Evolutionary conservation across 805 yeast genomes (phyloP).

Genomic region (Saccharomyces paradoxus): DNA sequence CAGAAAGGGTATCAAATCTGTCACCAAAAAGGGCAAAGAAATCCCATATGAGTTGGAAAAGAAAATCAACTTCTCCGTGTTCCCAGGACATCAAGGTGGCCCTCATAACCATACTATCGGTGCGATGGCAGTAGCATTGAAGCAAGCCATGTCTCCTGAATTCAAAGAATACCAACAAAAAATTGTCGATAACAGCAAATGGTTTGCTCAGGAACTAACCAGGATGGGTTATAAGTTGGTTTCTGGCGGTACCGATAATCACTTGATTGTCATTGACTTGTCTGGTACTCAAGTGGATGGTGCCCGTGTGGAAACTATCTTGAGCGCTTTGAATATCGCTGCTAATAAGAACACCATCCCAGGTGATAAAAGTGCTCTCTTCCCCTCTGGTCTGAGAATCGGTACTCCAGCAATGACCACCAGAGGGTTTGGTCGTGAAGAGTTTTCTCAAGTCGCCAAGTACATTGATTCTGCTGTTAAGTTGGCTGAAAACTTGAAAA

Average conservation of each 20-base stretch:
- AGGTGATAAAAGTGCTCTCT: constrained; percentile 90
- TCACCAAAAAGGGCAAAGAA: constrained; percentile 79
- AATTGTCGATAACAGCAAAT: constrained; percentile 74
- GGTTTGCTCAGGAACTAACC: constrained; percentile 61
- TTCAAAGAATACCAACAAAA: constrained; percentile 77
- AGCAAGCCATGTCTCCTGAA: constrained; percentile 85
- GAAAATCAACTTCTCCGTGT: constrained; percentile 90
- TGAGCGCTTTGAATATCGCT: constrained; percentile 87
- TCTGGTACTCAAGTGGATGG: constrained; percentile 78
- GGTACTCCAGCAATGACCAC: constrained; percentile 99
- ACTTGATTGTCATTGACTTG: constrained; percentile 77
- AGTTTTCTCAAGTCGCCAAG: constrained; percentile 71
- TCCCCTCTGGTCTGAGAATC: constrained; percentile 92
- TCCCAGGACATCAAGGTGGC: constrained; percentile 99
- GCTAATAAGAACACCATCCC: constrained; percentile 95
- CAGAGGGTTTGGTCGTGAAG: constrained; percentile 75
- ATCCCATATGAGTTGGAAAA: constrained; percentile 79
- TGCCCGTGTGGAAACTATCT: constrained; percentile 86
- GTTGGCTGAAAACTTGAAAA: constrained; percentile 54
- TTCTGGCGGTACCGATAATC: constrained; percentile 91
- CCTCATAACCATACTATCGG: constrained; percentile 98
- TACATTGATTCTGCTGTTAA: constrained; percentile 75
- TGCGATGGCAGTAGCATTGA: constrained; percentile 90
- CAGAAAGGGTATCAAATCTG: constrained; percentile 86
- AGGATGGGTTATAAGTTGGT: constrained; percentile 67